These are phyloP conservation scores for Candida cerambycidarum DNA, from an alignment of 805 yeast genomes.

Conservation along the genomic window DNA sequence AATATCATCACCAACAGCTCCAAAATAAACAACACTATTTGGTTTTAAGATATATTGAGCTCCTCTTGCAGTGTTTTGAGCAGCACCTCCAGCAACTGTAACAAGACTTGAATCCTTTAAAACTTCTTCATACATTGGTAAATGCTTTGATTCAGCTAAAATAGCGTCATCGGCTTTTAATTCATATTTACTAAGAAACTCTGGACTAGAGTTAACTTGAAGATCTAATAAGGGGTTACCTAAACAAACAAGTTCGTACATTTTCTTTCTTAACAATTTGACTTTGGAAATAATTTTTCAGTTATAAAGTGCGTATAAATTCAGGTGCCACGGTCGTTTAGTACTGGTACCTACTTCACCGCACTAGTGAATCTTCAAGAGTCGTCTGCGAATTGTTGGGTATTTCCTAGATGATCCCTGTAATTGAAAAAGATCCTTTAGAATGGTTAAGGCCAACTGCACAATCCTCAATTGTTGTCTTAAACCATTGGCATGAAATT, in stretches of 20 bases:
- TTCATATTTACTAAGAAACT: constrained; percentile 74
- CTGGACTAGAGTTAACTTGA: constrained; percentile 71
- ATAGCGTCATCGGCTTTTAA: constrained; percentile 94
- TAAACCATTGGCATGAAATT: constrained; percentile 77
- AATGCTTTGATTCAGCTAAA: constrained; percentile 77
- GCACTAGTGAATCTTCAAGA: no score
- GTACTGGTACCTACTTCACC: neutral
- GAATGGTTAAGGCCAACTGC: constrained; percentile 46
- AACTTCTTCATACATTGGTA: constrained; percentile 83
- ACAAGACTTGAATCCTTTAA: constrained; percentile 58
- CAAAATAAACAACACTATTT: constrained; percentile 86
- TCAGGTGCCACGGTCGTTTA: no score
- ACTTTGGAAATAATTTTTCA: neutral
- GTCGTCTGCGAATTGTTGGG: constrained; percentile 1
- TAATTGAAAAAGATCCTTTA: constrained; percentile 39
- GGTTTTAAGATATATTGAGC: constrained; percentile 89
- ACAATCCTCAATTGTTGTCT: constrained; percentile 40
- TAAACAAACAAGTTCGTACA: constrained; percentile 76
- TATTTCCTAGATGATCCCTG: constrained; percentile 2
- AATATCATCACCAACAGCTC: constrained; percentile 92
- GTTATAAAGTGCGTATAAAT: no score
- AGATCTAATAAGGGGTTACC: constrained; percentile 92
- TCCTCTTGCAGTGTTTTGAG: constrained; percentile 98
- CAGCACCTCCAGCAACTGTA: constrained; percentile 97
- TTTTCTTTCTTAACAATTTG: constrained; percentile 18